Evolutionary conservation across 805 yeast species (phyloP).

Genomic region (Ogataea allantospora): DNA sequence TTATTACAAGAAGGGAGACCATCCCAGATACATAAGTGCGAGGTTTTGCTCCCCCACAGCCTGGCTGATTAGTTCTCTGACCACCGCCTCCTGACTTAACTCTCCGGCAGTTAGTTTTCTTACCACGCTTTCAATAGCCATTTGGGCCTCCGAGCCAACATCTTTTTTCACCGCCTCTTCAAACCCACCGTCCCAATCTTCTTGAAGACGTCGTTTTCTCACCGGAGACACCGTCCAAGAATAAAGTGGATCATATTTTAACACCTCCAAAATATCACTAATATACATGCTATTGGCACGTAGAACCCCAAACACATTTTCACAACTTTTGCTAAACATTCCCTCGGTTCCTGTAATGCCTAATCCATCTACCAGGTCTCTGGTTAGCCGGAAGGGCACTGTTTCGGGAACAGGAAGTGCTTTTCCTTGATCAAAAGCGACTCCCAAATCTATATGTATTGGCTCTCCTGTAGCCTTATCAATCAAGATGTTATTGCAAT

Average conservation of each 20-base stretch:
- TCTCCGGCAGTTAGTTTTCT: slow-evolving; percentile 65
- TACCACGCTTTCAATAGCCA: slow-evolving; percentile 72
- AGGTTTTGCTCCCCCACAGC: slow-evolving; percentile 70
- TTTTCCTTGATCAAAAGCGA: slow-evolving; percentile 93
- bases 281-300: slow-evolving; percentile 67
- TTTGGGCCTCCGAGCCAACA: slow-evolving; percentile 66
- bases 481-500: slow-evolving; percentile 83
- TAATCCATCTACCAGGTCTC: slow-evolving; percentile 90
- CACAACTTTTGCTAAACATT: slow-evolving; percentile 68
- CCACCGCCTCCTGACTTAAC: slow-evolving; percentile 79
- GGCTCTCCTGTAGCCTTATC: slow-evolving; percentile 87
- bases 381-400: slow-evolving; percentile 88
- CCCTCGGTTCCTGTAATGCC: slow-evolving; percentile 88
- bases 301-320: slow-evolving; percentile 66
- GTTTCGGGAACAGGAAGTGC: slow-evolving; percentile 83
- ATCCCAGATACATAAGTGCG: slow-evolving; percentile 75
- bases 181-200: slow-evolving; percentile 23
- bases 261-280: slow-evolving; percentile 76
- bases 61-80: slow-evolving; percentile 73
- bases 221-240: slow-evolving; percentile 87
- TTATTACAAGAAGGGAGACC: slow-evolving; percentile 69
- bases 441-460: slow-evolving; percentile 92
- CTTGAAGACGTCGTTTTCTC: slow-evolving; percentile 53
- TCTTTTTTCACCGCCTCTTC: slow-evolving; percentile 26
- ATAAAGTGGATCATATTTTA: slow-evolving; percentile 90